These are phyloP conservation scores for Eutrema heterophyllum DNA, from an alignment of 345 rosid species.

Conservation along the genomic window DNA sequence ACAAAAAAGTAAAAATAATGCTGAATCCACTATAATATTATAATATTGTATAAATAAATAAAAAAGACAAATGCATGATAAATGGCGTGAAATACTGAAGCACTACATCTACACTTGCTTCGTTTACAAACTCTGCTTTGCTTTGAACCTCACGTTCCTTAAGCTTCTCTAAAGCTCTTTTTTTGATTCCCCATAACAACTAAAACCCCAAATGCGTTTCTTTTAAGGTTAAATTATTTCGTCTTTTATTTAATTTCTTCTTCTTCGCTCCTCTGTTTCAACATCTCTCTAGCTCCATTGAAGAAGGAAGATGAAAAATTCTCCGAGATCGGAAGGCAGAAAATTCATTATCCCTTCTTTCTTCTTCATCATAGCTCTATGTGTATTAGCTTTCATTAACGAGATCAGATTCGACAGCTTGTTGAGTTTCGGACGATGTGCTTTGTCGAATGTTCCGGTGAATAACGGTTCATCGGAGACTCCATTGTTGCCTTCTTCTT, in stretches of 20 bases:
- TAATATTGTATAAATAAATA: not conserved
- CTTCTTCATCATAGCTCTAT: conserved; percentile 56
- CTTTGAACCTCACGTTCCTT: conserved; percentile 35
- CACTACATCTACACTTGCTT: conserved; percentile 32
- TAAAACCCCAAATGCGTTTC: not conserved
- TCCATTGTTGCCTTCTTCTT: conserved; percentile 33
- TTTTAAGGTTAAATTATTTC: not conserved
- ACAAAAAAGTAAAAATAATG: no score
- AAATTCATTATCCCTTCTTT: conserved; percentile 49
- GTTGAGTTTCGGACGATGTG: conserved; percentile 44
- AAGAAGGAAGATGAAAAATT: conserved; percentile 23
- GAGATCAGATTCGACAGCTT: conserved; percentile 49
- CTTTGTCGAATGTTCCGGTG: conserved; percentile 23
- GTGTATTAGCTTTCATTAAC: conserved; percentile 54
- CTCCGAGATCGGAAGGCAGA: conserved; percentile 22
- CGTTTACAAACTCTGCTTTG: conserved; percentile 27
- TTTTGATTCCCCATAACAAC: not conserved
- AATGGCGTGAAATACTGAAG: conserved; percentile 30
- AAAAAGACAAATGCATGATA: conserved; percentile 13
- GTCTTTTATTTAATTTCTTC: conserved; percentile 8
- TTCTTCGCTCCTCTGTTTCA: conserved; percentile 3
- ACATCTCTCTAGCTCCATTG: not conserved
- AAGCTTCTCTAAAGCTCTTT: conserved; percentile 29
- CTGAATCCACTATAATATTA: not conserved
- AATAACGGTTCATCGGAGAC: conserved; percentile 6